Percentiles rank a stretch among this genome's conserved stretches.
Conservation (phyloP, 208 protist species). For the Porcisia deanei region DNA sequence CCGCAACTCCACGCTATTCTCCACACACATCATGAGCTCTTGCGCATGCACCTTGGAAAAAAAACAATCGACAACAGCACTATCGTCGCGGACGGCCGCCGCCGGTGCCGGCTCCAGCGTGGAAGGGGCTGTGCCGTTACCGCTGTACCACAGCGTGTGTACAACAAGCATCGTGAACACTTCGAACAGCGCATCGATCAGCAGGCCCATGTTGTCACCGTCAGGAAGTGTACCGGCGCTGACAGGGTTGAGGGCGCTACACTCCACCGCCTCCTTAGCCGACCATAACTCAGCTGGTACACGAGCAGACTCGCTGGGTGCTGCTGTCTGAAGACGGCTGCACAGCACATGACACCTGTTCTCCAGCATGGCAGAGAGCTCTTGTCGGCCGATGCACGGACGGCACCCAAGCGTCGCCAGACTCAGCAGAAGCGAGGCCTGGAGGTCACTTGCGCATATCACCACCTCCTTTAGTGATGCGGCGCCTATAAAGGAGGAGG, state of each 20-base stretch:
- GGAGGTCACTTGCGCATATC: neutral
- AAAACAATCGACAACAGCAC: neutral
- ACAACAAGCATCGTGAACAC: conserved; percentile 3
- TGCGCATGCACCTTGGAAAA: neutral
- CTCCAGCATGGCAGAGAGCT: neutral
- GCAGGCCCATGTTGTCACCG: neutral
- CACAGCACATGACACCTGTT: neutral
- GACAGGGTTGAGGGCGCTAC: neutral
- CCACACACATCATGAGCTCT: conserved; percentile 3
- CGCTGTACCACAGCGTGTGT: conserved; percentile 1
- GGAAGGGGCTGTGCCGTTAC: neutral
- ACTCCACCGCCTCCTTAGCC: neutral
- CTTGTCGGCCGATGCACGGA: conserved; percentile 1
- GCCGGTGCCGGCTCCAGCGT: neutral
- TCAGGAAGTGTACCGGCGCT: neutral
- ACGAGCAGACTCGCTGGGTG: neutral
- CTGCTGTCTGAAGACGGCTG: neutral
- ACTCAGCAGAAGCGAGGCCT: conserved; percentile 4
- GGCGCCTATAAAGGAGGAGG: conserved; percentile 1
- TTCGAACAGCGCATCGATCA: neutral
- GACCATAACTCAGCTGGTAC: neutral
- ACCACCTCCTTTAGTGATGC: conserved; percentile 12
- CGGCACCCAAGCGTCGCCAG: conserved; percentile 7
- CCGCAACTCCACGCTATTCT: neutral
- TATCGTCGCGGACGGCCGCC: too few species aligned